Evolutionary conservation across 305 asterid species (phyloP), one percentile per base, ranked within the genome.

Genomic region (Fraxinus velutina): DNA sequence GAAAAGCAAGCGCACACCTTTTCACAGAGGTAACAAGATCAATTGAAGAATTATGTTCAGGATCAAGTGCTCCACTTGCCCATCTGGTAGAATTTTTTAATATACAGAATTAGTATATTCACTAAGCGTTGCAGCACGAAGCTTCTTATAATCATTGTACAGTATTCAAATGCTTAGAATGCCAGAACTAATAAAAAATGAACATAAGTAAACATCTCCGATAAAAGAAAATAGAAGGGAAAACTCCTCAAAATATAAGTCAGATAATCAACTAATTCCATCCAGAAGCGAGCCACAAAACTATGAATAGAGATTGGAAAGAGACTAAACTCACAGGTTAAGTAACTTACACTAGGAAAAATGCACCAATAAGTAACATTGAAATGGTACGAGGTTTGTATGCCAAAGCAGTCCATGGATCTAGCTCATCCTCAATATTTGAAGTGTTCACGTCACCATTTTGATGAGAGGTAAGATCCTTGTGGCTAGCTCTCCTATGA

Each of bases 321-420:
- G 73, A 66, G 36, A 62, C 71, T 22, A 21, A 62, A 42, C 77
- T 21, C 29, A 73, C 76, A 24, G 33, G 44, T 5, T 22, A 79
- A 81, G 50, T 37, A 77, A 86, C 97, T 96, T 88, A 96, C 99
- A 96, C 94, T 71, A 96, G 97, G 84, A 96, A 90, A 87, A 97
- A 93, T 86, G 99, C 97, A 81, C 98, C 98, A 73, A 96, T 83
- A 44, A 96, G 88, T 66, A 96, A 86, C 83, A 94, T 84, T 19
- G 98, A 89, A 76, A 96, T 86, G 33, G 99, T 96, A 29, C 88
- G 97, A 64, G 99, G 99, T 84, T 90, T 92, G 90, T 90, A 94
- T 22, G 99, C 98, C 98, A 97, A 96, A 68, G 98, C 96, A 70
- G 96, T 96, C 98, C 97, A 94, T 55, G 95, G 97, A 88, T 96